Conservation (phyloP, 345 rosid genomes). For the Eucalyptus marginata region DNA sequence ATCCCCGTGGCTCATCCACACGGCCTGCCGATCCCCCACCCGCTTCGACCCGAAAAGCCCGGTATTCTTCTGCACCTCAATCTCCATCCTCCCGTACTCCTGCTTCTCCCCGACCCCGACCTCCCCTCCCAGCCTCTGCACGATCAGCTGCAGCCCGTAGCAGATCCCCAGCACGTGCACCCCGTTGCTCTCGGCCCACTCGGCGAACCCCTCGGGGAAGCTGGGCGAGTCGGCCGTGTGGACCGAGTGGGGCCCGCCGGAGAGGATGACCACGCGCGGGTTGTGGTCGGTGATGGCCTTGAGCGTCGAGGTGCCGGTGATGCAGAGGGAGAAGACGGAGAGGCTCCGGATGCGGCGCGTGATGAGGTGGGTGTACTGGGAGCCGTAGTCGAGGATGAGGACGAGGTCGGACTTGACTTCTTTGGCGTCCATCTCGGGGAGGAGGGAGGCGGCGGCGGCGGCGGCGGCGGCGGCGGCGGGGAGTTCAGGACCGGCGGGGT, state of each 20-base stretch:
- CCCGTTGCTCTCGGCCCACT: constrained; percentile 55
- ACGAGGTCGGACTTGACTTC: constrained; percentile 54
- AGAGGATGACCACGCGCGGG: constrained; percentile 80
- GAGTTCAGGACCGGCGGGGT: neutral
- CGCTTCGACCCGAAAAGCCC: constrained; percentile 57
- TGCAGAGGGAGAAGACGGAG: constrained; percentile 74
- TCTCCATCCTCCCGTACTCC: constrained; percentile 97
- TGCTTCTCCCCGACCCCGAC: constrained; percentile 68
- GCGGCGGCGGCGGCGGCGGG: neutral
- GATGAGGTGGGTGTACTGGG: constrained; percentile 90
- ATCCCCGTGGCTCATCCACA: constrained; percentile 99
- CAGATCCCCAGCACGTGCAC: constrained; percentile 72
- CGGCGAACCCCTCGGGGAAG: constrained; percentile 60
- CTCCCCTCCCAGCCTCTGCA: constrained; percentile 73
- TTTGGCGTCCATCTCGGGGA: constrained; percentile 7
- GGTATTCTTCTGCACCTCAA: constrained; percentile 32
- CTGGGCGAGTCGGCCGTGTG: constrained; percentile 61
- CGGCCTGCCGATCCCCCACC: constrained; percentile 65
- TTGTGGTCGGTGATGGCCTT: constrained; percentile 35
- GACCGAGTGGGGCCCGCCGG: constrained; percentile 95
- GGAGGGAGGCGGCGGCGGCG: neutral
- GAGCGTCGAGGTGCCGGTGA: constrained; percentile 76
- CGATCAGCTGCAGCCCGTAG: constrained; percentile 80
- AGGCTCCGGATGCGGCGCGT: constrained; percentile 89
- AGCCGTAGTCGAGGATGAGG: constrained; percentile 85